Evolutionary conservation across 1,284 basidiomycete genomes (phyloP), one percentile per base, ranked within the genome.

Genomic region (Flammula alnicola): DNA sequence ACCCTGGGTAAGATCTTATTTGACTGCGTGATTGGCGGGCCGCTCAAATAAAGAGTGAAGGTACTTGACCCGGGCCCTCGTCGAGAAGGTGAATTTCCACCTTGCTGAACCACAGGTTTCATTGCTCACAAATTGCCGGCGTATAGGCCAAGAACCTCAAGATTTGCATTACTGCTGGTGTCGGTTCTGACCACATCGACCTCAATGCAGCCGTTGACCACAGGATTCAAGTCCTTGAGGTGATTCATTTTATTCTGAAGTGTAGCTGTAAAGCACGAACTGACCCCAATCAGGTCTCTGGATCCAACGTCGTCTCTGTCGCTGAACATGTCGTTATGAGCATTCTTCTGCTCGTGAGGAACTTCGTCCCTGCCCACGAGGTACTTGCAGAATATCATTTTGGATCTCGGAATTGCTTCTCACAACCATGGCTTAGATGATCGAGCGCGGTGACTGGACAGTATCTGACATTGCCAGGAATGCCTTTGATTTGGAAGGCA

Each of bases 121-220:
- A n/a, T n/a, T n/a, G n/a, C n/a, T n/a, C n/a, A n/a, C n/a, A n/a
- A n/a, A n/a, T n/a, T n/a, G n/a, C n/a, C n/a, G n/a, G n/a, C n/a
- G n/a, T n/a, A n/a, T n/a, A n/a, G n/a, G 92, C 95, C 29, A 88
- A 88, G 73, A 95, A 96, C 63, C 83, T 98, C 63, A 96, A 95
- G 75, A 73, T 96, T 55, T 93, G 90, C 64, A 81, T 97, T 63
- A 98, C 95, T 8, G 95, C 95, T 45, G 95, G 95, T 73, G 94
- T 98, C 39, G 94, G 94, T 10, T 95, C 92, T 25, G 95, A 96
- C 74, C 92, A 94, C 72, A 85, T 97, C 63, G 93, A 97, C 69
- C 80, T 97, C 47, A 87, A 95, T 65, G 90, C 90, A 19, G 91
- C 92, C 41, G 93, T 93, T 65, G 81, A 92, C 68, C 78, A 81